These are phyloP conservation scores for Colletotrichum filicis DNA, from an alignment of 2,329 filamentous ascomycete genomes.

Conservation along the genomic window DNA sequence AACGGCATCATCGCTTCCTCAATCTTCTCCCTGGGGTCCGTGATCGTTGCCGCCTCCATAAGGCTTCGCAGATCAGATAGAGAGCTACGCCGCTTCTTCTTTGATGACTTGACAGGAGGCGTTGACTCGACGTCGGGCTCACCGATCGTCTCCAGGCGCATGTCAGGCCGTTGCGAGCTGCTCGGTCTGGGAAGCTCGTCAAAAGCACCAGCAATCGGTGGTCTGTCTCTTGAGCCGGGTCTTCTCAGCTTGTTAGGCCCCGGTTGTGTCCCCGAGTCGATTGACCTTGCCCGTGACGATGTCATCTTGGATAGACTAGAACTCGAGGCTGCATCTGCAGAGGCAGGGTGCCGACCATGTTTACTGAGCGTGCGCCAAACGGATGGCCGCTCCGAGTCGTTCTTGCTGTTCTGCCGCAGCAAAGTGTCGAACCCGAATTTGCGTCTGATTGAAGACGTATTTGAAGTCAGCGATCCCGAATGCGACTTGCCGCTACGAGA, in stretches of 20 bases:
- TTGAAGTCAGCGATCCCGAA: conserved; percentile 83
- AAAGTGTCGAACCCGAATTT: conserved; percentile 85
- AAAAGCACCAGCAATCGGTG: conserved; percentile 70
- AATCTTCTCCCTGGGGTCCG: conserved; percentile 50
- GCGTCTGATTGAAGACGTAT: conserved; percentile 84
- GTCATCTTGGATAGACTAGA: conserved; percentile 73
- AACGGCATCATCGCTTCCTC: conserved; percentile 57
- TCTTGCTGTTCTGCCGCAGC: conserved; percentile 82
- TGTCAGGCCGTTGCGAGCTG: conserved; percentile 68
- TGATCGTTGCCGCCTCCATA: conserved; percentile 70
- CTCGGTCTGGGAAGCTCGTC: conserved; percentile 66
- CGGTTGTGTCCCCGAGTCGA: conserved; percentile 70
- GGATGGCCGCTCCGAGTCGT: conserved; percentile 76
- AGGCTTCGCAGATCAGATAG: conserved; percentile 84
- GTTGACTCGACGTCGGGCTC: conserved; percentile 58
- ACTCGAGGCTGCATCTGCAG: conserved; percentile 67
- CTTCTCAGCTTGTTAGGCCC: conserved; percentile 63
- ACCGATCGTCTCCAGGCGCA: conserved; percentile 68
- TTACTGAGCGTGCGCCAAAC: conserved; percentile 93
- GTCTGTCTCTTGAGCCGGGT: conserved; percentile 68
- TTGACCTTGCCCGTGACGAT: conserved; percentile 78
- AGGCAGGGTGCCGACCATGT: conserved; percentile 70
- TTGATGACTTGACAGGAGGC: conserved; percentile 52
- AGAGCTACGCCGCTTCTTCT: conserved; percentile 90
- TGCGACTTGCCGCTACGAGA: conserved; percentile 71